phyloP scores from a whole-genome alignment of 768 basidiomycete genomes.

The Suillus occidentalis region DNA sequence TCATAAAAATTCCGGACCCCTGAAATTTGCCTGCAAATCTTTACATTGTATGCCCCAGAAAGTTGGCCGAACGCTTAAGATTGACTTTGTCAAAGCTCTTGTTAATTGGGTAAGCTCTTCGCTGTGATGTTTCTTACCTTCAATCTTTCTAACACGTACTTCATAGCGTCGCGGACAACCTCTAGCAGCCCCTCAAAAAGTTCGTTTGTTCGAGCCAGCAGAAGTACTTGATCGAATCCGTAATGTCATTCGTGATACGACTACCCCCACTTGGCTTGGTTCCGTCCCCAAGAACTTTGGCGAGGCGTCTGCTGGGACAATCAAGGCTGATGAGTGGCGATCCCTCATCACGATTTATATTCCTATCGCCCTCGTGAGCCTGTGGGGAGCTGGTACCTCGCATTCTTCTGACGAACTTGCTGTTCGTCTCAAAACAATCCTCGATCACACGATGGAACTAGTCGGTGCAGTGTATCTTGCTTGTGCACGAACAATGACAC shows the following conservation, averaged over 20 bases:
- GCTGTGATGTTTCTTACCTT: too few species aligned
- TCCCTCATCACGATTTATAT: slow-evolving; percentile 15
- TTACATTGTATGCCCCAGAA: background rate
- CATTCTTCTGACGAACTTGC: too few species aligned
- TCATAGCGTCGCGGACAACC: slow-evolving; percentile 4
- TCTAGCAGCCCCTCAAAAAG: background rate
- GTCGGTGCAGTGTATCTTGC: too few species aligned
- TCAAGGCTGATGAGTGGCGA: slow-evolving; percentile 27
- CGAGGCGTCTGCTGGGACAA: slow-evolving; percentile 3
- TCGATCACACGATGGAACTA: too few species aligned
- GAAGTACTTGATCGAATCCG: background rate
- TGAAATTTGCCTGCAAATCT: background rate
- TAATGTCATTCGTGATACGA: slow-evolving; percentile 1
- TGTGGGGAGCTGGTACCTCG: slow-evolving; percentile 15
- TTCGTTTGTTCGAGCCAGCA: background rate
- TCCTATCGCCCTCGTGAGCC: slow-evolving; percentile 19
- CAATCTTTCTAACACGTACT: too few species aligned
- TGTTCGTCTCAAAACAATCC: too few species aligned
- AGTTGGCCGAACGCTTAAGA: background rate
- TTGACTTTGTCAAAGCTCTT: background rate
- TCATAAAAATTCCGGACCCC: background rate
- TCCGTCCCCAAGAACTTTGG: slow-evolving; percentile 22
- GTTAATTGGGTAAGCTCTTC: background rate
- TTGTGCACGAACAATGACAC: slow-evolving; percentile 16
- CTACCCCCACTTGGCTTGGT: slow-evolving; percentile 17